These are phyloP conservation scores for Russula sp. DNA, from an alignment of 768 basidiomycete species.

Conservation along the genomic window DNA sequence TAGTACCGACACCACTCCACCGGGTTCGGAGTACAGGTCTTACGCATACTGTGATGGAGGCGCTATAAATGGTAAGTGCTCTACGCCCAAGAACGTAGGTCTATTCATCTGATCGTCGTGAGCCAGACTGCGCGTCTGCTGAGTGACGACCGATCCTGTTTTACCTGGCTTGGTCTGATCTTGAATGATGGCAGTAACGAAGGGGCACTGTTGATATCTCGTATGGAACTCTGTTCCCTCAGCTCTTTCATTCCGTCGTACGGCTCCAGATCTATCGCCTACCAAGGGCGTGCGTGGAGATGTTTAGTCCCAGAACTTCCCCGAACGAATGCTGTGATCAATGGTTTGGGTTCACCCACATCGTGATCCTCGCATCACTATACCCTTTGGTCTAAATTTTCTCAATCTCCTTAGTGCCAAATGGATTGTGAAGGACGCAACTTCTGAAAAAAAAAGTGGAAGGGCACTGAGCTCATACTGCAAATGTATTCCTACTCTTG, in stretches of 20 bases:
- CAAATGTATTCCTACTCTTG: too few species aligned
- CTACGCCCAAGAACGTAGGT: not conserved
- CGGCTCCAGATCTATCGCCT: not conserved
- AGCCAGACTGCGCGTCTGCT: not conserved
- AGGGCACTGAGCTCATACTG: too few species aligned
- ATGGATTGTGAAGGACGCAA: not conserved
- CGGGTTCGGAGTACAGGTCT: not conserved
- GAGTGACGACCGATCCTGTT: not conserved
- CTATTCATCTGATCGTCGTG: not conserved
- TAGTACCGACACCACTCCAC: not conserved
- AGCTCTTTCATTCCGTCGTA: not conserved
- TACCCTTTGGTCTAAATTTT: not conserved
- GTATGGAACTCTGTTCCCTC: not conserved
- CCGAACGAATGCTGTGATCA: not conserved
- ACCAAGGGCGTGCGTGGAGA: not conserved
- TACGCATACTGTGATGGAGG: not conserved
- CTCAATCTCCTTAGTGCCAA: not conserved
- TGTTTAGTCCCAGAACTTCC: not conserved
- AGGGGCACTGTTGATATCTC: not conserved
- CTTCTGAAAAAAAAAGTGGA: too few species aligned
- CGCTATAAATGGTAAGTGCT: not conserved
- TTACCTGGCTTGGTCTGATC: not conserved
- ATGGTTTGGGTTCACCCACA: not conserved
- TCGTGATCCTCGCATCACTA: not conserved
- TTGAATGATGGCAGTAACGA: not conserved